phyloP scores from a whole-genome alignment of 768 basidiomycete genomes.

The Boletus insuetus region DNA sequence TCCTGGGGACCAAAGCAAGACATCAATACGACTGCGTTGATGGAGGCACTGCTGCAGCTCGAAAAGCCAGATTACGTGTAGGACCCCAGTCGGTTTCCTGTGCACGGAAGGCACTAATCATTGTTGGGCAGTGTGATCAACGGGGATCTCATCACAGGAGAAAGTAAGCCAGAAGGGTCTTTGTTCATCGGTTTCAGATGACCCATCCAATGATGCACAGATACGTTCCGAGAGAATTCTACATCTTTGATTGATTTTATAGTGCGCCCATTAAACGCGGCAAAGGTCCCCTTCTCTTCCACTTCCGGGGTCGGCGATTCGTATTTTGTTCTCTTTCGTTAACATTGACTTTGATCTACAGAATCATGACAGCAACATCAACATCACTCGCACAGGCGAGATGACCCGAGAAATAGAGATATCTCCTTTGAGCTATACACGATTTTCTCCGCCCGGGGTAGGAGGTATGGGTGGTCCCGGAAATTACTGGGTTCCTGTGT shows the following conservation, averaged over 20 bases:
- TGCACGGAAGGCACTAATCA: not conserved
- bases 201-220: constrained; percentile 28
- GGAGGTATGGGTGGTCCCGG: constrained; percentile 63
- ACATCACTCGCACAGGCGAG: constrained; percentile 69
- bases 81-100: constrained; percentile 17
- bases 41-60: constrained; percentile 50
- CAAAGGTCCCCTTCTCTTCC: constrained; percentile 61
- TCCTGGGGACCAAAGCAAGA: constrained; percentile 68
- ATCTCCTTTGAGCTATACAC: constrained; percentile 60
- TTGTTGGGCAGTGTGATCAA: constrained; percentile 53
- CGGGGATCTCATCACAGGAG: constrained; percentile 73
- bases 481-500: constrained; percentile 79
- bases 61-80: constrained; percentile 73
- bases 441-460: constrained; percentile 55
- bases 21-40: constrained; percentile 55
- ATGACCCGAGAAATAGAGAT: constrained; percentile 58
- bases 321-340: not conserved
- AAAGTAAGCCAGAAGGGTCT: constrained; percentile 38
- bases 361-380: constrained; percentile 74
- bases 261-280: constrained; percentile 55
- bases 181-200: not conserved
- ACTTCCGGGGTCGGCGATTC: constrained; percentile 57
- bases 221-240: constrained; percentile 65
- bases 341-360: constrained; percentile 21
- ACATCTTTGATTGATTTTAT: constrained; percentile 65